Evolutionary conservation across 257 asterid genomes (phyloP), one percentile per base, ranked within the genome.

Genomic region (Linderniella brevidens): DNA sequence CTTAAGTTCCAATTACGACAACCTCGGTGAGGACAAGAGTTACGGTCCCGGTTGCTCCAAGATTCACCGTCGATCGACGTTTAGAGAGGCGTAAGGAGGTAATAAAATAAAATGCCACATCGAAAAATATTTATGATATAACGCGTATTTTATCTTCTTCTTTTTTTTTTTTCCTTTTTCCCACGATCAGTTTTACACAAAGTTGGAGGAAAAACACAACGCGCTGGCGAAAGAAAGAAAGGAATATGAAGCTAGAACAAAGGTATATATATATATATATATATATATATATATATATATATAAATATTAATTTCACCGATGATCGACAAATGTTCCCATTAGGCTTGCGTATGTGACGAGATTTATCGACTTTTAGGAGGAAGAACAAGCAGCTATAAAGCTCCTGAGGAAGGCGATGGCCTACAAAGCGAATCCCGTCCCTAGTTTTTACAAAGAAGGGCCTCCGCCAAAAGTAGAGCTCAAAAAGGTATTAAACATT

Each of bases 141-240:
- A 36, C 45, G 20, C 37, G 48, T 47, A 18, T 43, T 50, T 54
- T 47, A 16, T 11, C 11, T 1, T 35, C 11, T 25, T 19, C 16
- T 56, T 51, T 16, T 38, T 43, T 35, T 41, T 58, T 32, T 39
- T 15, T 35, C 32, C 32, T 43, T 3, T 32, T n/a, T 19, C 25
- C 9, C 29, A 15, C 50, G 35, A 48, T 54, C 62, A 88, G 98
- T 88, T 69, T 67, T 88, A 80, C 75, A 49, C 75, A 13, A 88
- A 88, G 78, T 69, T 88, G 71, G 98, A 71, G 17, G 98, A 88
- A 56, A 88, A 88, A 54, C 98, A 88, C 85, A 80, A 49, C 72
- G 98, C 98, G 44, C 70, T 88, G 74, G 93, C 84, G 77, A 83
- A 67, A 48, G 98, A 88, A 72, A 88, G 68, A 73, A 65, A 54